Base-by-base conservation (phyloP, 2,329 filamentous ascomycete species). In the Epichloe typhina region DNA sequence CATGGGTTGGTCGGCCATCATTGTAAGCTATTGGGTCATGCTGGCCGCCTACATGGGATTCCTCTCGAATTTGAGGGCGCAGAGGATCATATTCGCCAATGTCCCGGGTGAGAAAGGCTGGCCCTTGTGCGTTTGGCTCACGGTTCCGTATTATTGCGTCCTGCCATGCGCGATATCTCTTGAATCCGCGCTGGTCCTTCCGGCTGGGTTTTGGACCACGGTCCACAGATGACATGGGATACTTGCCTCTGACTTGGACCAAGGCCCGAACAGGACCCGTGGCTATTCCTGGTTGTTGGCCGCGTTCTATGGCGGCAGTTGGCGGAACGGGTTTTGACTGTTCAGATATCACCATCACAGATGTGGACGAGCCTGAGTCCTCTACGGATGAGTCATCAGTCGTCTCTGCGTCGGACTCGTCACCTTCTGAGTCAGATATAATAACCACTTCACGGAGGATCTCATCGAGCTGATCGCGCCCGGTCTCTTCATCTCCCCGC, bases 401-500 rank as follows among this genome's bases (percentile, higher is more conserved):
- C n/a, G 61, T 62, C 4, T 70, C 68, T 15, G 67, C 64, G 5
- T 66, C 68, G 8, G 62, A 66, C 4, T 68, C 68, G 3, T 71
- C 72, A 40, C 69, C 73, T 59, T 80, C 76, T 5, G 73, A 73
- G 57, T 80, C 77, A n/a, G 78, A 80, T 43, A 84, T 82, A 58
- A 83, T 75, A 49, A 84, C 77, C 11, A 84, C 78, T 63, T 84
- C 81, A 47, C 78, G 73, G 35, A 84, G 68, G 52, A 84, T 82
- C 60, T 84, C 80, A 53, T 84, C 80, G 15, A 84, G 71, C 61
- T 83, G 78, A 58, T 84, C 80, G 46, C 80, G 76, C 26, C 81
- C 81, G n/a, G 76, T 83, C 62, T 84, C 81, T 62, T 84, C 81
- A 57, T 84, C 81, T 50, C 81, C 81, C 68, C 81, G 80, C 81